Base-by-base conservation (phyloP, 2,329 filamentous ascomycete genomes). In the Cladophialophora carrionii region DNA sequence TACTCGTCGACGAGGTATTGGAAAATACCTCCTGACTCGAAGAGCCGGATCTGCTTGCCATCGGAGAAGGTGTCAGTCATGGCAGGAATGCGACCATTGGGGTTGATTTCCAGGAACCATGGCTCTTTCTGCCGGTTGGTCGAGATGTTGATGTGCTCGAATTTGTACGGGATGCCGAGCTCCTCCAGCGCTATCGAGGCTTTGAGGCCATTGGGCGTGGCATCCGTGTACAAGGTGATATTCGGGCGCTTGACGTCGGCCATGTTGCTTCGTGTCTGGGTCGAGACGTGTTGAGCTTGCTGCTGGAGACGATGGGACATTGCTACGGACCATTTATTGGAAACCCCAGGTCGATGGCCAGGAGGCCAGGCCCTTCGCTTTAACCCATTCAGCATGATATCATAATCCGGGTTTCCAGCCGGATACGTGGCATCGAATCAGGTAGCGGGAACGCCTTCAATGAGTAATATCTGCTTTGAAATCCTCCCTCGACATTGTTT, bases 91-190 rank as follows among this genome's bases (percentile, higher is more conserved):
- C 92, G 90, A 69, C 92, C 92, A 76, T 96, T 96, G 69, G 92
- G 92, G 78, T 96, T 96, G 79, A 96, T 96, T 59, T 88, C 87
- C 31, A 96, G 84, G 79, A 94, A 97, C 91, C 91, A 96, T 17
- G 86, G 86, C 76, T 94, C 85, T 72, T 95, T 96, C 73, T 96
- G 91, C n/a, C 81, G 84, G 75, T 92, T 90, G 68, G 90, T 90
- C 65, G 69, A 73, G 55, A 82, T 80, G 54, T 82, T 73, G 48
- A 82, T 73, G 32, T 77, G 64, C n/a, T 77, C 74, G 1, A 70
- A 51, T 52, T 75, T 75, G 68, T 78, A 78, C 5, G 68, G 68
- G 12, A 73, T 78, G 71, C 88, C 89, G 4, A 96, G 84, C 79
- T 96, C 92, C 79, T 96, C 92, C 17, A 97, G 81, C 9, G 91